phyloP scores from a whole-genome alignment of 345 rosid genomes.

The Lepidium aucheri region DNA sequence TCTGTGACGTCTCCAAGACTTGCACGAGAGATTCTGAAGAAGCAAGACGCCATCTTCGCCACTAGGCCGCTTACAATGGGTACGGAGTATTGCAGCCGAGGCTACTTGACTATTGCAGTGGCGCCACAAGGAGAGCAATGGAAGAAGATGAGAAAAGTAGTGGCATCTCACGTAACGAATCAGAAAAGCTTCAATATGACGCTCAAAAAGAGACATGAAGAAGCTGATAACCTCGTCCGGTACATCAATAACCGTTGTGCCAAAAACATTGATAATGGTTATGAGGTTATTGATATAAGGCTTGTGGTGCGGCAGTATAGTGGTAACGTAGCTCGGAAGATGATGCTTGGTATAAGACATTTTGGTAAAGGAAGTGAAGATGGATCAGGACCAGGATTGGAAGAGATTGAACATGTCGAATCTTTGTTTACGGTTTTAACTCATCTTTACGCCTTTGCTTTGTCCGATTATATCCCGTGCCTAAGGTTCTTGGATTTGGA shows the following conservation, averaged over 20 bases:
- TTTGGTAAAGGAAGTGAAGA: conserved; percentile 30
- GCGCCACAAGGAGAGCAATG: conserved; percentile 39
- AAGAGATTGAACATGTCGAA: conserved; percentile 38
- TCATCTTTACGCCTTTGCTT: conserved; percentile 32
- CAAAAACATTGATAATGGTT: background rate
- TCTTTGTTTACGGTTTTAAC: conserved; percentile 34
- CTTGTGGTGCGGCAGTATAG: conserved; percentile 29
- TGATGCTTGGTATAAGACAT: conserved; percentile 34
- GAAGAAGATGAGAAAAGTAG: conserved; percentile 39
- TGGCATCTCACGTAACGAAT: conserved; percentile 20
- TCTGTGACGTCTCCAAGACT: conserved; percentile 35
- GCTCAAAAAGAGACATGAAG: conserved; percentile 24
- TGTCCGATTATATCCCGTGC: conserved; percentile 46
- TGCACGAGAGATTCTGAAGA: conserved; percentile 30
- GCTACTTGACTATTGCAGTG: conserved; percentile 25
- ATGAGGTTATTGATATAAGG: conserved; percentile 25
- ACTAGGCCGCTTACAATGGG: conserved; percentile 31
- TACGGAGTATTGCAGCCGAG: conserved; percentile 11
- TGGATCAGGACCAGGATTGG: conserved; percentile 38
- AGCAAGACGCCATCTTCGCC: conserved; percentile 35
- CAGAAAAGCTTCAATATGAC: conserved; percentile 11
- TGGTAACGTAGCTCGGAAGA: conserved; percentile 37
- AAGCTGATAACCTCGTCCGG: conserved; percentile 35
- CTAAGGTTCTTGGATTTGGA: conserved; percentile 39
- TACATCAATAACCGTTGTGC: conserved; percentile 27